Percentiles rank a stretch among this genome's conserved stretches.
phyloP scores from a whole-genome alignment of 352 stramenopile species.

The Pythium volutum region DNA sequence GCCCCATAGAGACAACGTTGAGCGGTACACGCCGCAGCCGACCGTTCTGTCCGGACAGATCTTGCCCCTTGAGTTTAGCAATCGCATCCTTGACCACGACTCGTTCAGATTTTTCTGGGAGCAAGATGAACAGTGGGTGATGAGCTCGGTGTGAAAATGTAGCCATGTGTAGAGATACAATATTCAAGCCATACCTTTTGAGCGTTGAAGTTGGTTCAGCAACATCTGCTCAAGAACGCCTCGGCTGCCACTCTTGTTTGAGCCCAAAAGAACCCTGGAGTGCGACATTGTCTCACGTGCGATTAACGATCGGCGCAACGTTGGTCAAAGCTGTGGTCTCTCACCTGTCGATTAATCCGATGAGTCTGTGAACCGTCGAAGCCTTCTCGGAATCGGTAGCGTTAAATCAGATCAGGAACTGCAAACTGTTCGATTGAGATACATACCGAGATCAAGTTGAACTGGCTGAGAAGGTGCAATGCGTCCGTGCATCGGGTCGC shows the following conservation, averaged over 20 bases:
- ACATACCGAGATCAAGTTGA: constrained; percentile 7
- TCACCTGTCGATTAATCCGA: constrained; percentile 19
- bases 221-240: constrained; percentile 11
- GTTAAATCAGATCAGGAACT: background rate
- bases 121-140: background rate
- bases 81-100: constrained; percentile 11
- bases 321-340: background rate
- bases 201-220: constrained; percentile 22
- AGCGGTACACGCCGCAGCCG: constrained; percentile 2
- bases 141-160: constrained; percentile 5
- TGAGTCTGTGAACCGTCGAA: constrained; percentile 1
- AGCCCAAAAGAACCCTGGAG: background rate
- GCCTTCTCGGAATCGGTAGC: background rate
- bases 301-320: background rate
- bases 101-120: constrained; percentile 15
- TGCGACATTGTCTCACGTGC: constrained; percentile 1
- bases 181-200: constrained; percentile 15
- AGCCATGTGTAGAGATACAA: constrained; percentile 13
- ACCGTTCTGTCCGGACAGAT: background rate
- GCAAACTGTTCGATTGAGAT: background rate
- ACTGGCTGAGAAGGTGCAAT: constrained; percentile 17
- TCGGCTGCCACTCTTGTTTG: background rate
- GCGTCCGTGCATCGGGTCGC: constrained; percentile 7
- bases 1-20: constrained; percentile 10
- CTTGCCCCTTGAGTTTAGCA: background rate